A percentile compares a stretch with the other conserved stretches of the same genome.
Conservation (phyloP, 352 stramenopile genomes). For the Pythium sp. region DNA sequence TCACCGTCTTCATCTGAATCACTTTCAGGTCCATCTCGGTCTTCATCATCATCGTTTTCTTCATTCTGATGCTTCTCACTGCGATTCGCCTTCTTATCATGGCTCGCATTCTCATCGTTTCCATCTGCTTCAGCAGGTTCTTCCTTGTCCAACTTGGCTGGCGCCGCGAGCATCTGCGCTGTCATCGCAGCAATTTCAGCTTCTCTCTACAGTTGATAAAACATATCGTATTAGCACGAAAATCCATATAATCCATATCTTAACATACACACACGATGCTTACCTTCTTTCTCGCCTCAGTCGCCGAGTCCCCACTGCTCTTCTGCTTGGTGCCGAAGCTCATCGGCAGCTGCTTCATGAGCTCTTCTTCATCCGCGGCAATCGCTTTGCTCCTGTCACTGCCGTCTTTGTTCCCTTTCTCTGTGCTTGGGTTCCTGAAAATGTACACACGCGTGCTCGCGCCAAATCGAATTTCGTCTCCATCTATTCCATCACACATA, state of each 20-base stretch:
- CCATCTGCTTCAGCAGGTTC: neutral
- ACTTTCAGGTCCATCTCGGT: constrained; percentile 9
- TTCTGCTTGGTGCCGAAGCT: constrained; percentile 44
- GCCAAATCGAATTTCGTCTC: constrained; percentile 57
- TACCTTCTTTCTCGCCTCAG: constrained; percentile 40
- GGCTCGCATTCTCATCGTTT: constrained; percentile 21
- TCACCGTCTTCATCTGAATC: constrained; percentile 24
- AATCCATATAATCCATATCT: neutral
- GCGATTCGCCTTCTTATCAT: constrained; percentile 24
- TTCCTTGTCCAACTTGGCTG: constrained; percentile 17
- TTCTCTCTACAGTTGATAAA: constrained; percentile 32
- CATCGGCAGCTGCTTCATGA: constrained; percentile 41
- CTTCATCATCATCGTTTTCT: neutral
- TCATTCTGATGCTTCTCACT: neutral
- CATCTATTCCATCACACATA: constrained; percentile 21
- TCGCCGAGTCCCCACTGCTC: neutral
- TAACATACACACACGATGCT: neutral
- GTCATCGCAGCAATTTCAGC: constrained; percentile 72
- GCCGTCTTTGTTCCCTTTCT: constrained; percentile 9
- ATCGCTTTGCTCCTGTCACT: constrained; percentile 8
- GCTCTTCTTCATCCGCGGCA: constrained; percentile 20
- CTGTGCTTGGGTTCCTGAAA: constrained; percentile 28
- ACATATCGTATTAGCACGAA: neutral
- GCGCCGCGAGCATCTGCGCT: constrained; percentile 61
- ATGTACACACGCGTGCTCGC: constrained; percentile 61